Base-by-base conservation (phyloP, 2,329 filamentous ascomycete genomes). In the Pseudocercospora cruenta region DNA sequence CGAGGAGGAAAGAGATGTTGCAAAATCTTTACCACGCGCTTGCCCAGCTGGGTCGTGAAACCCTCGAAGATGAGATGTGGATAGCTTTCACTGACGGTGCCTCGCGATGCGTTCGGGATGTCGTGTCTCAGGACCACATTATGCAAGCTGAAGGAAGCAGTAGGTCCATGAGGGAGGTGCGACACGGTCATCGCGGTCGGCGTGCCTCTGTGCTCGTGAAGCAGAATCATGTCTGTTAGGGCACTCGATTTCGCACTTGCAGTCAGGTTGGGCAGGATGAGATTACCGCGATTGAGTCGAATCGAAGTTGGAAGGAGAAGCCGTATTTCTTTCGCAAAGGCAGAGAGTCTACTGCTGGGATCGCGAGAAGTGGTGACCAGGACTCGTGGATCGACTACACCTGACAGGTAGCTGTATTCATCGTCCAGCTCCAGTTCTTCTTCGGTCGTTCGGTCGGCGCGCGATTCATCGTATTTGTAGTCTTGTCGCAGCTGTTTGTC, bases 61-160 rank as follows among this genome's bases (percentile, higher is more conserved):
- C 93, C 93, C 75, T 99, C 95, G 74, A 99, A 98, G 69, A 99
- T 92, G 2, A 99, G 84, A 75, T 98, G 94, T 0, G 95, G 95
- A 74, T 97, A 99, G 43, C 89, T 90, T 80, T 99, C 95, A 68
- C 89, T 92, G 57, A 97, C 93, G 1, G 93, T 97, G 57, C 95
- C 95, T 65, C 91, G 87, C 8, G 93, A 88, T 49, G 90, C 88
- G 70, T 95, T 93, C 1, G 95, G 94, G 21, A 99, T 96, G 77
- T 99, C 95, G 67, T 94, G 92, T 53, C 95, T 89, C 59, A 99
- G 83, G 9, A 97, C 90, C 3, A 98, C 94, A 71, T 99, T 98
- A 78, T 96, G 92, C 19, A 97, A 83, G 4, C 90, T 93, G 80
- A 97, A 97, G 9, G 91, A 93, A 31, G 90, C 90, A 4, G 92